Evolutionary conservation across 2,329 filamentous ascomycete species (phyloP), one percentile per base, ranked within the genome.

Genomic region (Sarocladiaceae sp.): DNA sequence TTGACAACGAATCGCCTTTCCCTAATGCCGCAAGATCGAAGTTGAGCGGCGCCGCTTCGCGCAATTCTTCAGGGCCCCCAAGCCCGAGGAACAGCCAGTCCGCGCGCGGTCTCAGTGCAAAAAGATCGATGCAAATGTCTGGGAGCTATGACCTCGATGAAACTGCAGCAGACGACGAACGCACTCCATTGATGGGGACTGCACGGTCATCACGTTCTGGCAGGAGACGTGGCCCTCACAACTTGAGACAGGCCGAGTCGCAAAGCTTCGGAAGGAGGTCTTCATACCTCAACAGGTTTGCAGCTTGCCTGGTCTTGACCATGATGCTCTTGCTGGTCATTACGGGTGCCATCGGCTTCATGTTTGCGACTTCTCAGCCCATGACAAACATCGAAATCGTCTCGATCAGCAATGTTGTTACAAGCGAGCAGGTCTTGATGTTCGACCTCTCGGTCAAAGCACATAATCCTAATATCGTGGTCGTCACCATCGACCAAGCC

Each of bases 361-460:
- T 97, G 69, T 87, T 97, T 69, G 89, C 91, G 42, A 93, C 92
- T 18, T 96, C 92, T 26, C 91, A 96, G 63, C 89, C 92, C 6
- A 79, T 99, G 46, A 80, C 83, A 23, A 83, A 88, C 57, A 88
- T 97, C 54, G 77, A 87, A 57, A 82, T 97, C 40, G 75, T 87
- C 52, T 85, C 86, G 57, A 90, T 99, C 58, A 83, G 87, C 60
- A 95, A 96, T 59, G 90, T 99, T 22, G 80, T 97, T 47, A 92
- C 92, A 2, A 96, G 90, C 60, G 90, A 96, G 67, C 90, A 96
- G 66, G 92, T 97, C 66, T 79, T 99, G 37, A 96, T 99, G 83
- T 81, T 97, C 62, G 93, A 99, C 67, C 73, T 99, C 47, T 83
- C 89, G 18, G 90, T 99, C 54, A 83, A 83, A 59, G 94, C 93